Base-by-base conservation (phyloP, 768 basidiomycete genomes). In the Multifurca ochricompacta region DNA sequence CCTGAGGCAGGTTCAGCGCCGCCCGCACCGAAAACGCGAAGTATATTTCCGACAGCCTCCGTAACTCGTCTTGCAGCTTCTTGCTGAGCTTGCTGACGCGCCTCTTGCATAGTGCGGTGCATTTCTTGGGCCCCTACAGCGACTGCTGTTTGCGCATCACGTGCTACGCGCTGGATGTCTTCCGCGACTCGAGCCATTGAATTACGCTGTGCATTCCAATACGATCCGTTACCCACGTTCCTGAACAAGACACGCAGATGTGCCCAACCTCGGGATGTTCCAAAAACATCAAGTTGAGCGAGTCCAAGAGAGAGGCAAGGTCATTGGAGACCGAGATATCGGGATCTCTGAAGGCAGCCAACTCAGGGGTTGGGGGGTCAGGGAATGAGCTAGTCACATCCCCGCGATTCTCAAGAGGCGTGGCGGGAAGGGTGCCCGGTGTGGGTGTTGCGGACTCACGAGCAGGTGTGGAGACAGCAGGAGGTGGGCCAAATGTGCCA, bases 221-320 rank as follows among this genome's bases (percentile, higher is more conserved):
- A 90, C 8, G 76, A 71, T 21, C 86, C 87, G 47, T 71, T 78
- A 5, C 75, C 71, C 4, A 82, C 72, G 59, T 89, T 86, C 46
- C 71, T 70, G 41, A 81, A 65, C 31, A 91, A 77, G 63, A 78
- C 82, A 53, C 79, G 81, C 52, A 91, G 65, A 40, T 76, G 77
- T 85, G 82, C 3, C 83, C 77, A 10, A 91, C 67, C 58, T 91
- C 86, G 4, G 88, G 88, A 60, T 90, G 85, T 5, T 78, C 66
- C 0, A 77, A 70, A 39, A 89, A 65, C 28, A 82, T 73, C n/a
- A 66, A 69, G 37, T 75, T 77, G 51, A 90, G 66, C 2, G 74
- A 74, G 28, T 73, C 74, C 53, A 91, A 68, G 30, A 91, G 70
- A 1, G 74, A 65, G 1, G 86, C 81, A 36, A 91, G 64, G 59